Percentiles rank a stretch among this genome's conserved stretches.
Evolutionary conservation across 2,329 filamentous ascomycete genomes (phyloP).

Genomic region (Ascochyta pisi): DNA sequence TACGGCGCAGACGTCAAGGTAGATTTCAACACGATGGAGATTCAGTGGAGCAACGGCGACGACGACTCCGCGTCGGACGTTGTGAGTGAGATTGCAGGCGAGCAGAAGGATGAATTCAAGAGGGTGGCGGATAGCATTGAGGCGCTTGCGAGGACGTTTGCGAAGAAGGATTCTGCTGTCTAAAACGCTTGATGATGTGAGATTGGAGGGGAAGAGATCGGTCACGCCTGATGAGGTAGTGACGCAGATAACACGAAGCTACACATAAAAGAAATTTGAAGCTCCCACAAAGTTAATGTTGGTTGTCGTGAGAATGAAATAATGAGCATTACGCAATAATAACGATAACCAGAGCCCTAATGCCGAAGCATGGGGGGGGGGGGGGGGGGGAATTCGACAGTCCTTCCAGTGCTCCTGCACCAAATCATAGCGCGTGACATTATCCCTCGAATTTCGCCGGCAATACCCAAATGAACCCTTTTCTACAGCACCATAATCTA

Average conservation of each 20-base stretch:
- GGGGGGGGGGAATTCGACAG: not conserved
- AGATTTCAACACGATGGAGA: constrained; percentile 52
- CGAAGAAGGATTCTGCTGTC: constrained; percentile 50
- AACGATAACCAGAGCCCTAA: not conserved
- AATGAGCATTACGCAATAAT: not conserved
- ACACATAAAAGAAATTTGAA: not conserved
- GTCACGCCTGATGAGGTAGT: not conserved
- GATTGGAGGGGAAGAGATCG: not conserved
- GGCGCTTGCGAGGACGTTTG: constrained; percentile 50
- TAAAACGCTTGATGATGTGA: constrained; percentile 13
- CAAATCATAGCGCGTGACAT: not conserved
- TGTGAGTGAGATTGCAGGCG: constrained; percentile 44
- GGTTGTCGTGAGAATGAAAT: too few species aligned
- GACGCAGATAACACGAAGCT: not conserved
- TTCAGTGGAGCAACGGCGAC: constrained; percentile 52
- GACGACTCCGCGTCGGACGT: constrained; percentile 45
- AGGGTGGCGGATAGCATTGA: constrained; percentile 52
- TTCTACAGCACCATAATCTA: constrained; percentile 5
- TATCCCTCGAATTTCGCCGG: not conserved
- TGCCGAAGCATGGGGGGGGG: not conserved
- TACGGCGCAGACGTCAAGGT: constrained; percentile 50
- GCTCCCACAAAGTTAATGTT: too few species aligned
- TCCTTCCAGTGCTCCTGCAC: not conserved
- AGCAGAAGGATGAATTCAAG: constrained; percentile 55
- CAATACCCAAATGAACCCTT: not conserved